These are phyloP conservation scores for Magnaporthiopsis rhizophila DNA, from an alignment of 2,329 filamentous ascomycete genomes.

Conservation along the genomic window DNA sequence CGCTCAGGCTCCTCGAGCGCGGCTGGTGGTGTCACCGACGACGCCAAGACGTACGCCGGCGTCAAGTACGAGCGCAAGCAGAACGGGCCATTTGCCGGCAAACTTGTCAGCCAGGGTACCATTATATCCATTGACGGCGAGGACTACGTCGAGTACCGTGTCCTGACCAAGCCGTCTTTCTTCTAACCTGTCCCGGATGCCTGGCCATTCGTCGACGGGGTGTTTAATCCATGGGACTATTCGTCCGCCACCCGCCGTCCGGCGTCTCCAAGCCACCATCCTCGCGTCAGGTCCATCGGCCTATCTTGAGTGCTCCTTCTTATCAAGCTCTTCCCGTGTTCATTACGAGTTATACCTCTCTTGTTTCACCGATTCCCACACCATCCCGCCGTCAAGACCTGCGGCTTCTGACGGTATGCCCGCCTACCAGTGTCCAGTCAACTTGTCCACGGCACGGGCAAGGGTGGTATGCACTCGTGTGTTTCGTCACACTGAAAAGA, in stretches of 20 bases:
- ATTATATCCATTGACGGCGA: conserved; percentile 59
- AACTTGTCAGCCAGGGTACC: conserved; percentile 53
- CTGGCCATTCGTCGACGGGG: no score
- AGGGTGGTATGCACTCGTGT: not conserved
- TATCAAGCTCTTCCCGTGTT: not conserved
- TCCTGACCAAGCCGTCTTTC: conserved; percentile 55
- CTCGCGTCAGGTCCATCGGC: not conserved
- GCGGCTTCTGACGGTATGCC: not conserved
- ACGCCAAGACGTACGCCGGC: conserved; percentile 49
- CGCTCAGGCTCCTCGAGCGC: conserved; percentile 20
- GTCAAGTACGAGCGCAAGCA: conserved; percentile 56
- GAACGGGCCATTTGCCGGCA: conserved; percentile 52
- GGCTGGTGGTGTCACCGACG: conserved; percentile 23
- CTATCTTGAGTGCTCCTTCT: not conserved
- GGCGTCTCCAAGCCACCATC: not conserved
- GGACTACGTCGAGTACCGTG: conserved; percentile 59
- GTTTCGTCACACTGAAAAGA: not conserved
- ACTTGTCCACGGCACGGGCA: not conserved
- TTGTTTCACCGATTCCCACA: not conserved
- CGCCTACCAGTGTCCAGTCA: not conserved
- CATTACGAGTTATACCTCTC: not conserved
- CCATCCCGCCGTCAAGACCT: not conserved
- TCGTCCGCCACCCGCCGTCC: not conserved
- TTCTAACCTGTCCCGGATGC: not conserved
- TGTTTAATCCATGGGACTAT: not conserved